A percentile compares a stretch with the other conserved stretches of the same genome.
These are phyloP conservation scores for Ceriops tagal DNA, from an alignment of 345 rosid genomes.

Conservation along the genomic window DNA sequence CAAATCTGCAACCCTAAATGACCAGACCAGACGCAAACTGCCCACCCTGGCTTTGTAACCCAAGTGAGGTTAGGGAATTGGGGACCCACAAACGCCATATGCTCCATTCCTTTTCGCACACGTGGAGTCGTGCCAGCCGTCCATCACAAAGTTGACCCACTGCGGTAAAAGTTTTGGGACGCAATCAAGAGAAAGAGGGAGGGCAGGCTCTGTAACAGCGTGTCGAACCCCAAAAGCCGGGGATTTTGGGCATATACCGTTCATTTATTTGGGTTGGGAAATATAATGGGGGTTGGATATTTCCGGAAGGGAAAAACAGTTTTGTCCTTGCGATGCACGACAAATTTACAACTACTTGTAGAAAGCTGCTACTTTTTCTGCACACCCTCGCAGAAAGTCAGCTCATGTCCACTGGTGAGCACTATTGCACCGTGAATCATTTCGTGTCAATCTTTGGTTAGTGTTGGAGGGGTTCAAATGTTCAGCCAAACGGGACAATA, in stretches of 20 bases:
- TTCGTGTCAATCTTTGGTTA: not conserved
- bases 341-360: conserved; percentile 3
- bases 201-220: too few relatives aligned
- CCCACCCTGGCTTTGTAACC: conserved; percentile 6
- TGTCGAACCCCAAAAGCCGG: too few relatives aligned
- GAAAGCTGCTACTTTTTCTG: conserved; percentile 5
- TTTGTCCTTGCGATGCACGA: not conserved
- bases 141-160: not conserved
- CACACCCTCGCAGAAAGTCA: too few relatives aligned
- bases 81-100: conserved; percentile 1
- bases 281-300: not conserved
- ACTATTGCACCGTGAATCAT: not conserved
- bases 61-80: not conserved
- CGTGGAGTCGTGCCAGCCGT: conserved; percentile 3
- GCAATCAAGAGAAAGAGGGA: too few relatives aligned
- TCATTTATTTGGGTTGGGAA: not conserved
- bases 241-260: too few relatives aligned
- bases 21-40: conserved; percentile 6
- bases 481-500: too few relatives aligned
- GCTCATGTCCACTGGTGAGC: too few relatives aligned
- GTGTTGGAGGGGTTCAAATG: too few relatives aligned
- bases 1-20: conserved; percentile 13
- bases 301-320: not conserved
- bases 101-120: not conserved
- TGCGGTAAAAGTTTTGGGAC: too few relatives aligned